These are phyloP conservation scores for Polychaeton citri DNA, from an alignment of 2,329 filamentous ascomycete genomes.

Conservation along the genomic window DNA sequence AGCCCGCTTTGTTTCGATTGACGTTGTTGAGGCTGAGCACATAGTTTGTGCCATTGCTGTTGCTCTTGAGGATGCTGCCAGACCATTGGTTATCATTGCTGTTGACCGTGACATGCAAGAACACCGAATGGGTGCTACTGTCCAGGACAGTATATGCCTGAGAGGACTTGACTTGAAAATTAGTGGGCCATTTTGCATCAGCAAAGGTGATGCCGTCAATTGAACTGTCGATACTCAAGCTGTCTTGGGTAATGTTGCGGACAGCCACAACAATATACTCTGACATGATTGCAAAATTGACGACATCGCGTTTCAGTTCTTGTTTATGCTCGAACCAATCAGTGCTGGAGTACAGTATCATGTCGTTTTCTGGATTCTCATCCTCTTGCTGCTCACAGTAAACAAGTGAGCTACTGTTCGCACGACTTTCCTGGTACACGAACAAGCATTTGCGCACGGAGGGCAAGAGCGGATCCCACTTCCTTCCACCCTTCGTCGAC, in stretches of 20 bases:
- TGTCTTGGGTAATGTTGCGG: slow-evolving; percentile 49
- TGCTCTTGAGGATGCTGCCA: slow-evolving; percentile 90
- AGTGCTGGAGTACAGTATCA: slow-evolving; percentile 62
- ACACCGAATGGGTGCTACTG: slow-evolving; percentile 86
- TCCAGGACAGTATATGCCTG: slow-evolving; percentile 86
- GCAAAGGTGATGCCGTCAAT: slow-evolving; percentile 76
- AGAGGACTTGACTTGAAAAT: slow-evolving; percentile 66
- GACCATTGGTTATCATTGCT: slow-evolving; percentile 51
- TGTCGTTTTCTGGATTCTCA: slow-evolving; percentile 43
- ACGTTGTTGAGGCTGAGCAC: slow-evolving; percentile 70
- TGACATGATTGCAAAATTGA: slow-evolving; percentile 84
- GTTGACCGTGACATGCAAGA: slow-evolving; percentile 80
- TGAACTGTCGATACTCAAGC: slow-evolving; percentile 66
- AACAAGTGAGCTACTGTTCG: slow-evolving; percentile 49
- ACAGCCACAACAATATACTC: slow-evolving; percentile 90
- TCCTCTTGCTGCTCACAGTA: slow-evolving; percentile 52
- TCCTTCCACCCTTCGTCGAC: slow-evolving; percentile 61
- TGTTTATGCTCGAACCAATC: slow-evolving; percentile 61
- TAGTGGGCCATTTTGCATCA: slow-evolving; percentile 69
- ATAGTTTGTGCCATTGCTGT: slow-evolving; percentile 94
- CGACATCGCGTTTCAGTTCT: slow-evolving; percentile 55
- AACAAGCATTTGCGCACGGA: slow-evolving; percentile 79
- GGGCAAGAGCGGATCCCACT: slow-evolving; percentile 62
- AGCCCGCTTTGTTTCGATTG: slow-evolving; percentile 64
- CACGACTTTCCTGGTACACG: slow-evolving; percentile 49